These are phyloP conservation scores for Raddia guianensis DNA, from an alignment of 176 grass and related monocot species.

Conservation along the genomic window DNA sequence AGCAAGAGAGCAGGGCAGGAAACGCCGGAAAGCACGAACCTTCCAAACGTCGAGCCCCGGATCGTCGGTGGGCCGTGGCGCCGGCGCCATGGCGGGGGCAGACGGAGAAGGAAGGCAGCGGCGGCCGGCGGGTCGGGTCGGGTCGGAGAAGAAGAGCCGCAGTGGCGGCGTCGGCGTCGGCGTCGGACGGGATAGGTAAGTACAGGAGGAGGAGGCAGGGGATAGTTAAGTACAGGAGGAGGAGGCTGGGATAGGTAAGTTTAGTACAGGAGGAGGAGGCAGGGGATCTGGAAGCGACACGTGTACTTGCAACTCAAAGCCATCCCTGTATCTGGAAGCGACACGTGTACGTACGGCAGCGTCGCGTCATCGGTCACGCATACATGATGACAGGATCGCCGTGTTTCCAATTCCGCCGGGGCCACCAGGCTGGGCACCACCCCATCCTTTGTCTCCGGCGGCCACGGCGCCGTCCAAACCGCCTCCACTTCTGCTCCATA, in stretches of 20 bases:
- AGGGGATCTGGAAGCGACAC: conserved; percentile 2
- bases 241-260: no score
- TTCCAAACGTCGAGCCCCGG: conserved; percentile 26
- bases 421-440: no score
- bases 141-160: background rate
- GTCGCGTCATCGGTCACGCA: no score
- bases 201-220: no score
- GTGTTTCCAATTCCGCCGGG: no score
- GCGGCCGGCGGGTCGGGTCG: background rate
- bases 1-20: background rate
- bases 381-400: no score
- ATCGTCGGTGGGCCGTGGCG: conserved; percentile 12
- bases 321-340: background rate
- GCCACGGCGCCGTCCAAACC: no score
- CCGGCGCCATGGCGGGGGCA: conserved; percentile 15
- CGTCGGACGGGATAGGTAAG: background rate
- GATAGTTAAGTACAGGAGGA: no score
- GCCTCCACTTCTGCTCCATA: no score
- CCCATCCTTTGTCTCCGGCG: no score
- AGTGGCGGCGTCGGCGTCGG: background rate
- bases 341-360: no score
- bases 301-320: background rate
- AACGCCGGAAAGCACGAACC: background rate
- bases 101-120: background rate
- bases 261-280: no score